Base-by-base conservation (phyloP, 257 asterid genomes). In the Ballota nigra region DNA sequence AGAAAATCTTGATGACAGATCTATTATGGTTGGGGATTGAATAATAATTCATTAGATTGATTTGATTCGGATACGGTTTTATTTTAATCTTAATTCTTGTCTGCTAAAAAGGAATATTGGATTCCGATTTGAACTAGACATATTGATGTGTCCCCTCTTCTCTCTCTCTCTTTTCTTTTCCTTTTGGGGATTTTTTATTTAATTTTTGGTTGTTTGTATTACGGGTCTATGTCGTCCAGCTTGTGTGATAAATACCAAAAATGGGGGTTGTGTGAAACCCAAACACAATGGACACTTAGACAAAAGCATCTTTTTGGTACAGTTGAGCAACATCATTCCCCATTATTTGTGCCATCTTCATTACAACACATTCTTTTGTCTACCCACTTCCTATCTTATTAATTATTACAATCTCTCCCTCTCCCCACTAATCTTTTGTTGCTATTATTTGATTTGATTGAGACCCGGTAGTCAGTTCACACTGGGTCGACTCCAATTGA, bases 41-140 rank as follows among this genome's bases (percentile, higher is more conserved):
- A 80, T 70, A 53, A 70, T 28, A 41, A 78, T 74, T 3, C 19
- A 75, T 60, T 74, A 47, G 52, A 65, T 73, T 84, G 92, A 87
- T 89, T 80, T 87, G 89, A 91, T 91, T 85, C 92, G 15, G 96
- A 91, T 91, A 72, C 79, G 89, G 70, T 67, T 74, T 72, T 67
- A 80, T 80, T 83, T 70, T 60, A 77, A 78, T 83, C 86, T 77
- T 85, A 83, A 82, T 66, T 87, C 84, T 81, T 89, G 96, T 89
- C 96, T 81, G 86, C 78, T 79, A 79, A 81, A 33, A 86, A 81
- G 85, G 86, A 82, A 79, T 79, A 85, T 83, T 78, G 87, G 92
- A 87, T 85, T 88, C 83, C 77, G 86, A 84, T 83, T 82, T 83
- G 86, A 68, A 55, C 40, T 72, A 71, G 79, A 83, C 87, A 75